phyloP scores from a whole-genome alignment of 139 green algal species.

The Chlorella sp. region DNA sequence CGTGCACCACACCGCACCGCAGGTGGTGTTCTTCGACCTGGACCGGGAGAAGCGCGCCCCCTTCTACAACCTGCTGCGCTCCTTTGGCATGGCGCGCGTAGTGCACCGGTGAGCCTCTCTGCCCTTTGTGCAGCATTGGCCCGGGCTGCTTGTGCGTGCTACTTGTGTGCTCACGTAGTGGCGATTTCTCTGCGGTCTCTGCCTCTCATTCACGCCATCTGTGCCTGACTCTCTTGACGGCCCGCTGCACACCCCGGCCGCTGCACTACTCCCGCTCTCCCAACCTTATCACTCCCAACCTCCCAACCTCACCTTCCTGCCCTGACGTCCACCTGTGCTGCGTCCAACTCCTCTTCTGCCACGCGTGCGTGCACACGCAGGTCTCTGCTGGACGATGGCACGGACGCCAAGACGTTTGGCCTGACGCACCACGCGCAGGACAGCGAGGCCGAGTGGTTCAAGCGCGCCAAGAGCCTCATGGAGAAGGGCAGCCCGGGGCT shows the following conservation, averaged over 20 bases:
- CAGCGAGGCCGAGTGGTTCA: conserved; percentile 26
- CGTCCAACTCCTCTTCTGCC: not conserved
- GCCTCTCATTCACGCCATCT: not conserved
- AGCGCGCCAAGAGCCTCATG: conserved; percentile 19
- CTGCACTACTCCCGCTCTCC: not conserved
- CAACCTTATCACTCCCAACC: no score
- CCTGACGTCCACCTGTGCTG: not conserved
- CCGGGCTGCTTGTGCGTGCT: no score
- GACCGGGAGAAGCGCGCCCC: conserved; percentile 13
- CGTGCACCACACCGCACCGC: no score
- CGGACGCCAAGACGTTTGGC: conserved; percentile 17
- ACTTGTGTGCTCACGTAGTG: no score
- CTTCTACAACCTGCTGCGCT: conserved; percentile 35
- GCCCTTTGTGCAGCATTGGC: no score
- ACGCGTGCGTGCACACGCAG: not conserved
- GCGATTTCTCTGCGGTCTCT: not conserved
- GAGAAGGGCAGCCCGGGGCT: conserved; percentile 20
- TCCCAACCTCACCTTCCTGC: no score
- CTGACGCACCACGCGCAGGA: conserved; percentile 18
- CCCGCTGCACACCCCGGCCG: not conserved
- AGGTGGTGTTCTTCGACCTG: conserved; percentile 24
- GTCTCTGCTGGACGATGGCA: conserved; percentile 23
- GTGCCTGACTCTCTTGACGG: not conserved
- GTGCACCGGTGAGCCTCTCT: conserved; percentile 11
- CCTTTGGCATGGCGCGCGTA: conserved; percentile 15